Evolutionary conservation across 2,329 filamentous ascomycete genomes (phyloP), one percentile per base, ranked within the genome.

Genomic region (Epichloe hybrida): DNA sequence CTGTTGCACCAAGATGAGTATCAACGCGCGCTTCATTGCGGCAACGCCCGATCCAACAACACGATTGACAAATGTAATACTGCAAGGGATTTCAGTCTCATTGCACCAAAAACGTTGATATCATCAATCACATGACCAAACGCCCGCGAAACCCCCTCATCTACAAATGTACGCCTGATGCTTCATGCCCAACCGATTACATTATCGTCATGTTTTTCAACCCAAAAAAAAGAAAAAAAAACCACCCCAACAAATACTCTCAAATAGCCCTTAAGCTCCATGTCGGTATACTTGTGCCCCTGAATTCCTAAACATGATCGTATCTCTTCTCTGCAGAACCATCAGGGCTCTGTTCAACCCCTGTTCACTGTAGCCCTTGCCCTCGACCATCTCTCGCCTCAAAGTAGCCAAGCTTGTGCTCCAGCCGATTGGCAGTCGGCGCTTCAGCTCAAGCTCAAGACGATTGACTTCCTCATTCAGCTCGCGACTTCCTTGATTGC

Each of bases 351-450:
- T 74, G 57, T 90, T 90, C 34, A 98, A 74, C 15, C 83, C 83
- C 64, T 88, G 84, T 68, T 97, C 93, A 55, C 80, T 88, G 68
- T 91, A 97, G 0, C 88, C 88, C 66, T 90, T 88, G 13, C 85
- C 84, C 61, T 95, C 89, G 5, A 95, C 88, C 74, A 98, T 90
- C 66, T 98, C 93, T 44, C 88, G 79, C 55, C 86, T 80, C 56
- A 98, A 69, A 2, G 88, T 95, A 0, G 87, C 86, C 52, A 97
- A 68, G 61, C 86, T 95, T 1, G 91, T 95, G 62, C 86, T 93
- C 88, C 91, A 98, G 20, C 93, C 93, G 58, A 98, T 93, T 1
- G 93, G 90, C 59, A 98, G 72, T 27, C 91, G 78, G 52, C 88
- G 79, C 69, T 88, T 84, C 48, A 98, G 73, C 71, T 97, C 93